phyloP scores from a whole-genome alignment of 257 asterid species.

The Plantago major region DNA sequence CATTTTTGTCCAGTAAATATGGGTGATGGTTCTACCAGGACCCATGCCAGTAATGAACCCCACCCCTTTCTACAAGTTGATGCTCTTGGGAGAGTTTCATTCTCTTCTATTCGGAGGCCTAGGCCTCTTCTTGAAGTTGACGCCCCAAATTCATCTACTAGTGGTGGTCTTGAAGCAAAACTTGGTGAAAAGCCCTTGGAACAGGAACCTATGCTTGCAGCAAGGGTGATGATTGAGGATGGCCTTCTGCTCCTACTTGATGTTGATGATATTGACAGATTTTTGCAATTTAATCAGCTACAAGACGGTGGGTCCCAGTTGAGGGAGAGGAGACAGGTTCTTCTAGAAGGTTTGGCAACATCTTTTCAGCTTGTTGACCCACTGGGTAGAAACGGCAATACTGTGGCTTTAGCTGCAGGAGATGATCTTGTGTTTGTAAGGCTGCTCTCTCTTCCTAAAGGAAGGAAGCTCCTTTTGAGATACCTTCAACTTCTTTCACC shows the following conservation, averaged over 20 bases:
- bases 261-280: constrained; percentile 87
- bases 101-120: constrained; percentile 92
- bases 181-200: constrained; percentile 76
- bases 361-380: constrained; percentile 81
- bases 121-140: constrained; percentile 94
- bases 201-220: constrained; percentile 98
- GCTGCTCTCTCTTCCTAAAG: constrained; percentile 66
- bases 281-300: constrained; percentile 61
- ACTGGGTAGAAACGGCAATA: constrained; percentile 43
- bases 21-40: constrained; percentile 53
- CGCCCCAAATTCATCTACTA: constrained; percentile 47
- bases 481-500: constrained; percentile 55
- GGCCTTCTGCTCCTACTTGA: constrained; percentile 80
- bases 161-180: constrained; percentile 44
- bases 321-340: constrained; percentile 54
- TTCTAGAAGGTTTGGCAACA: constrained; percentile 66
- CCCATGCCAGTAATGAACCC: constrained; percentile 68
- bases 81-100: constrained; percentile 88
- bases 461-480: constrained; percentile 51
- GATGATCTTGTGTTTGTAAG: constrained; percentile 62
- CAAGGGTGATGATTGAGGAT: constrained; percentile 88
- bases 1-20: constrained; percentile 78
- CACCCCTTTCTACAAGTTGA: constrained; percentile 91
- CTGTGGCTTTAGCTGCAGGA: constrained; percentile 42
- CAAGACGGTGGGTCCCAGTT: constrained; percentile 63